Base-by-base conservation (phyloP, 306 rosid genomes). In the Quercus bicolor region DNA sequence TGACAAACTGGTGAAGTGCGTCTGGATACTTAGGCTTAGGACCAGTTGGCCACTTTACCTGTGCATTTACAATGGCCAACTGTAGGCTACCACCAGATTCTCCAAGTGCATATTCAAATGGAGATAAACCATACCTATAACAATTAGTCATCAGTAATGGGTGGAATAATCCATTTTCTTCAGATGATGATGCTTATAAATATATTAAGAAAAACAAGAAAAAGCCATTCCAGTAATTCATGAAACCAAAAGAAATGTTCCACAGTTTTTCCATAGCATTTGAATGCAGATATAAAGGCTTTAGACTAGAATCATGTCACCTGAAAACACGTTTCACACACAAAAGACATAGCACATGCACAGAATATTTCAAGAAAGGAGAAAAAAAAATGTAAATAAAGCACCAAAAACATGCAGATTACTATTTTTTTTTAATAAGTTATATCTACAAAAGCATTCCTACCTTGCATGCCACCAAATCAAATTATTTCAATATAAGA, bases 31-130 rank as follows among this genome's bases (percentile, higher is more conserved):
- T 84, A 57, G 94, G 92, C 80, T 86, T 93, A 33, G 91, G 94
- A 73, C 93, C 94, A 43, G 90, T 83, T 28, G 99, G 98, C 97
- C 98, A 96, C 79, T 93, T 96, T 75, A 96, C 72, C 82, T 93
- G 98, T 29, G 91, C 97, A 85, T 96, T 96, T 70, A 93, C 78
- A 80, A 91, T 69, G 60, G 99, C 99, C 90, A 93, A 81, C 73
- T 93, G 99, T 79, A 96, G 92, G 87, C 98, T 93, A 77, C 99
- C 99, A 78, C 97, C 97, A 68, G 98, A 89, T 86, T 96, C 99
- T 28, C 96, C 99, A 69, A 96, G 97, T 12, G 92, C 99, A 85
- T 96, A 96, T 80, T 96, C 99, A 84, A 95, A 95, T 31, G 99
- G 99, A 78, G 99, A 95, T 78, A 89, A 87, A 72, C 99, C 99